phyloP scores from a whole-genome alignment of 1,284 basidiomycete species.

The Coniferiporia weirii region DNA sequence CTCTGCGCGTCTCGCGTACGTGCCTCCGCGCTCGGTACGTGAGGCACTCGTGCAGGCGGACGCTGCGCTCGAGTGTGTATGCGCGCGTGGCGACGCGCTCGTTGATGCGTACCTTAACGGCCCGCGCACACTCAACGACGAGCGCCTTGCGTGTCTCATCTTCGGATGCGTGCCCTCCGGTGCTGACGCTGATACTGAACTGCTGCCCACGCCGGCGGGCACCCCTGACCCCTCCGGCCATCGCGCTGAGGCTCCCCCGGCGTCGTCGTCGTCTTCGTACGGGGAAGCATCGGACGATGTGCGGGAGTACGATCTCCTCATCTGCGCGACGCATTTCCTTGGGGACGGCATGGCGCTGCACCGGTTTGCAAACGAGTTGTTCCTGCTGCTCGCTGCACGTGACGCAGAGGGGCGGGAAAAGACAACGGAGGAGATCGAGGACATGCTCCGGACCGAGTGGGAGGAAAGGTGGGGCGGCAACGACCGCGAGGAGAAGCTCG shows the following conservation, averaged over 20 bases:
- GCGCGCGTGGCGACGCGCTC: conserved; percentile 36
- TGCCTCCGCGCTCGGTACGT: conserved; percentile 10
- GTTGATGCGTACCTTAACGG: conserved; percentile 69
- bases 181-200: conserved; percentile 23
- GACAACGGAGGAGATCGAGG: conserved; percentile 38
- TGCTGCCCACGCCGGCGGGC: conserved; percentile 28
- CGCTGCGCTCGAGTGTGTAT: background rate
- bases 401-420: conserved; percentile 29
- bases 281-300: conserved; percentile 9
- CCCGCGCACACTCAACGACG: conserved; percentile 62
- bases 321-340: conserved; percentile 69
- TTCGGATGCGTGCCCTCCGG: conserved; percentile 40
- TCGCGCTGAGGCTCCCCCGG: conserved; percentile 6
- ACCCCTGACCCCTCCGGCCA: conserved; percentile 18
- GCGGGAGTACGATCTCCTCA: conserved; percentile 45
- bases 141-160: conserved; percentile 66
- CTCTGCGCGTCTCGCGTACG: conserved; percentile 59
- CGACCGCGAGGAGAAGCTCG: conserved; percentile 19
- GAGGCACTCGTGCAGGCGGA: conserved; percentile 9
- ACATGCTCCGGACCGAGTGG: conserved; percentile 46
- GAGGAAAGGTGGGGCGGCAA: conserved; percentile 31
- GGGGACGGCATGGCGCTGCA: conserved; percentile 80
- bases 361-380: conserved; percentile 68
- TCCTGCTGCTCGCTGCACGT: conserved; percentile 41
- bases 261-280: background rate